Evolutionary conservation across 1,139 yeast genomes (phyloP), one percentile per base, ranked within the genome.

Genomic region (Lodderomyces parapsilosis): DNA sequence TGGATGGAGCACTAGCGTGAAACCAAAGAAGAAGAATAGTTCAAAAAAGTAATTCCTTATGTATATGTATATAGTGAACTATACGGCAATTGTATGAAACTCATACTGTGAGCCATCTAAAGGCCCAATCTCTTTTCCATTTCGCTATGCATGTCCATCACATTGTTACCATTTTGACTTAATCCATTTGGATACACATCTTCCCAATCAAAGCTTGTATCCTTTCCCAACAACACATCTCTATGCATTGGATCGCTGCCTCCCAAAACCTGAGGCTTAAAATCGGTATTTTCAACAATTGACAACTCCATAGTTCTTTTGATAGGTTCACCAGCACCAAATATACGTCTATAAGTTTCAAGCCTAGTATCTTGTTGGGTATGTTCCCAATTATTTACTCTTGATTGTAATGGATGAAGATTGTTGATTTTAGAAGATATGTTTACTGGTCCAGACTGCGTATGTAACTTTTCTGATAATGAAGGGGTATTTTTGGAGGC

Each of bases 291-390:
- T 38, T 80, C 80, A n/a, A 91, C 85, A 31, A 89, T 77, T 44
- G 78, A 74, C 57, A 88, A 68, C 54, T 94, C 98, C 87, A 93
- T 87, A 23, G 86, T 81, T 60, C 97, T 79, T 62, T 89, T 84
- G 54, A 93, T 82, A 6, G 98, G 96, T 58, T 88, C 98, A 10
- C 95, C 96, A 38, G 95, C 85, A 23, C 99, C 99, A 63, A 86
- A 90, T 20, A 88, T 68, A 51, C 95, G 79, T 59, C 96, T 79
- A 64, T 86, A 83, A 44, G 81, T 81, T 60, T 90, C 95, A 71
- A 90, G 60, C 56, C 82, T 81, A 51, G 86, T 71, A 35, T 81
- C 81, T 39, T 75, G 76, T 58, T 88, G 93, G 8, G 86, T 83
- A 44, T 74, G 73, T 23, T 90, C 94, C 98, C 98, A 93, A 55